These are phyloP conservation scores for Xylaria venustula DNA, from an alignment of 495 filamentous ascomycete genomes.

Conservation along the genomic window DNA sequence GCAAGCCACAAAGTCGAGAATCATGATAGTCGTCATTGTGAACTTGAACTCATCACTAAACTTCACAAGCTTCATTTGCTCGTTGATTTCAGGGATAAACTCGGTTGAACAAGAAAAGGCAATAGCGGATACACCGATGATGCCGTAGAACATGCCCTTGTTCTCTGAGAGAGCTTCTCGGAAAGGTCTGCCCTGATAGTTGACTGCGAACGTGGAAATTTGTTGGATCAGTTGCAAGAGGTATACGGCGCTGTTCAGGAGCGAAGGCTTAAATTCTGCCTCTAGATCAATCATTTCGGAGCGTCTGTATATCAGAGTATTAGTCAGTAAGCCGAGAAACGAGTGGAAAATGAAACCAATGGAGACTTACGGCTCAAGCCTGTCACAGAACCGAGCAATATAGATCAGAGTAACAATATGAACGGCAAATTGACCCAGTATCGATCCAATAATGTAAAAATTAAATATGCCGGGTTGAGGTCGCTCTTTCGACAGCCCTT, in stretches of 20 bases:
- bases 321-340: constrained; percentile 15
- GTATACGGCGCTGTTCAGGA: constrained; percentile 96
- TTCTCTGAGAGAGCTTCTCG: constrained; percentile 94
- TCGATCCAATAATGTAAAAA: constrained; percentile 95
- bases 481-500: constrained; percentile 92
- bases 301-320: constrained; percentile 49
- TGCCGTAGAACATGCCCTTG: constrained; percentile 95
- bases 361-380: constrained; percentile 70
- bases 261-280: constrained; percentile 88
- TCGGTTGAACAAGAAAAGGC: constrained; percentile 97
- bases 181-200: constrained; percentile 98
- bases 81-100: constrained; percentile 92
- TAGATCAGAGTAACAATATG: constrained; percentile 95
- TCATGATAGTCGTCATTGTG: constrained; percentile 81
- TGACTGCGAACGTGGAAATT: constrained; percentile 98
- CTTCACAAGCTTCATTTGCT: constrained; percentile 88
- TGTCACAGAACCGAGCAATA: constrained; percentile 83
- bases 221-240: constrained; percentile 98
- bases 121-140: constrained; percentile 80
- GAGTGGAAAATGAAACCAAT: constrained; percentile 14
- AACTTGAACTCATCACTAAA: constrained; percentile 88
- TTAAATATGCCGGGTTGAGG: constrained; percentile 99
- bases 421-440: constrained; percentile 95
- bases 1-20: constrained; percentile 84
- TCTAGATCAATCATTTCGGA: constrained; percentile 80